phyloP scores from a whole-genome alignment of 345 rosid species.

The Populus pruinosa region DNA sequence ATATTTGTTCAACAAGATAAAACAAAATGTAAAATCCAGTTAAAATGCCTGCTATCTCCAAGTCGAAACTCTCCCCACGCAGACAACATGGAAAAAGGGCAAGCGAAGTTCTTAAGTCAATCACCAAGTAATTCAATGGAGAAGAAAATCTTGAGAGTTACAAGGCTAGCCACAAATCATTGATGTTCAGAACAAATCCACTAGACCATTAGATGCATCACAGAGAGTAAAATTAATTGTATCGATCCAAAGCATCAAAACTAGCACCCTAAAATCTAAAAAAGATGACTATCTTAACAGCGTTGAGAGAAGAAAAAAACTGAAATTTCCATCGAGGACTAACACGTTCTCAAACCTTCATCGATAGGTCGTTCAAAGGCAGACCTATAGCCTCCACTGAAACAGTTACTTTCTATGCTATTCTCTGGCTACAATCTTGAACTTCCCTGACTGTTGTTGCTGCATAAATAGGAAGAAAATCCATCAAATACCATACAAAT shows the following conservation, averaged over 20 bases:
- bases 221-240: background rate
- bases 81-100: background rate
- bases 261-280: background rate
- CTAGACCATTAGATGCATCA: background rate
- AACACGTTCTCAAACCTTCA: background rate
- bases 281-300: background rate
- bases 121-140: background rate
- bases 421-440: conserved; percentile 87
- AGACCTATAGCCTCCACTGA: background rate
- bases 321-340: background rate
- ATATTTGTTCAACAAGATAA: too few species aligned
- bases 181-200: background rate
- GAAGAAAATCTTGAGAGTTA: background rate
- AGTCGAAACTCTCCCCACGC: too few species aligned
- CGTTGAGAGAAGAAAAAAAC: too few species aligned
- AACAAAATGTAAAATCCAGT: background rate
- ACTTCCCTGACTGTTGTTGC: conserved; percentile 92
- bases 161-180: background rate
- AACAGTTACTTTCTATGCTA: conserved; percentile 32
- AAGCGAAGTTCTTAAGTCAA: background rate
- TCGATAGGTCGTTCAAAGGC: background rate
- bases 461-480: conserved; percentile 29
- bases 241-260: background rate
- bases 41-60: background rate
- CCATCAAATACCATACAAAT: background rate